Evolutionary conservation across 306 rosid species (phyloP).

Genomic region (Trifolium pratense): DNA sequence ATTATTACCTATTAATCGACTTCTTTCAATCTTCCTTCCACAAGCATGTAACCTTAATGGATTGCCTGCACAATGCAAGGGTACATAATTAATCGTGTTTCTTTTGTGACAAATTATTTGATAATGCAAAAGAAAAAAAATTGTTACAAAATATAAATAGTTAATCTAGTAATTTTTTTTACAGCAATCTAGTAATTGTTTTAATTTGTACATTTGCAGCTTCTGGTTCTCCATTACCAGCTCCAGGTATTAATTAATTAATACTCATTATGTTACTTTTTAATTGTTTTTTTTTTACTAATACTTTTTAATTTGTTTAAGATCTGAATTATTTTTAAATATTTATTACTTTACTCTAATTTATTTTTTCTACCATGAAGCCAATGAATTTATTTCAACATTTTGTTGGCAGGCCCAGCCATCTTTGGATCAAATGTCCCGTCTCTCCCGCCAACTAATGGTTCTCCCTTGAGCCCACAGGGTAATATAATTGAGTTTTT

Average conservation of each 20-base stretch:
- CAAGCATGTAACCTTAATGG: conserved; percentile 53
- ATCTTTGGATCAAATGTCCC: conserved; percentile 45
- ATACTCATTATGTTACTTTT: too few relatives aligned
- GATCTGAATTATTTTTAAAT: too few relatives aligned
- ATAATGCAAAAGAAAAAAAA: background rate
- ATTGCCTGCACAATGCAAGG: conserved; percentile 58
- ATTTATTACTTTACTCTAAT: too few relatives aligned
- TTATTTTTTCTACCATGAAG: too few relatives aligned
- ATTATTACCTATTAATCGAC: conserved; percentile 53
- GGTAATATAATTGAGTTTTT: conserved; percentile 36
- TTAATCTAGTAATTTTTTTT: too few relatives aligned
- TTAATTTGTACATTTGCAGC: conserved; percentile 54
- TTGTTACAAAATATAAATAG: too few relatives aligned
- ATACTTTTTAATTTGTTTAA: too few relatives aligned
- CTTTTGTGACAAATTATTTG: background rate
- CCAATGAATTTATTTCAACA: background rate
- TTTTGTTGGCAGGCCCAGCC: conserved; percentile 49
- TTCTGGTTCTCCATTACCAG: conserved; percentile 61
- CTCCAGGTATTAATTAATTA: conserved; percentile 57
- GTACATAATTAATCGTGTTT: conserved; percentile 31
- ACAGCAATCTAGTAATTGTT: too few relatives aligned
- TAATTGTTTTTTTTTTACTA: too few relatives aligned
- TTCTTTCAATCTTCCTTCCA: conserved; percentile 56
- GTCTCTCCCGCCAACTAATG: conserved; percentile 39
- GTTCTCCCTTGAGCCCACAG: conserved; percentile 53